Conservation (phyloP, 2,329 filamentous ascomycete species). For the Amphichorda felina region DNA sequence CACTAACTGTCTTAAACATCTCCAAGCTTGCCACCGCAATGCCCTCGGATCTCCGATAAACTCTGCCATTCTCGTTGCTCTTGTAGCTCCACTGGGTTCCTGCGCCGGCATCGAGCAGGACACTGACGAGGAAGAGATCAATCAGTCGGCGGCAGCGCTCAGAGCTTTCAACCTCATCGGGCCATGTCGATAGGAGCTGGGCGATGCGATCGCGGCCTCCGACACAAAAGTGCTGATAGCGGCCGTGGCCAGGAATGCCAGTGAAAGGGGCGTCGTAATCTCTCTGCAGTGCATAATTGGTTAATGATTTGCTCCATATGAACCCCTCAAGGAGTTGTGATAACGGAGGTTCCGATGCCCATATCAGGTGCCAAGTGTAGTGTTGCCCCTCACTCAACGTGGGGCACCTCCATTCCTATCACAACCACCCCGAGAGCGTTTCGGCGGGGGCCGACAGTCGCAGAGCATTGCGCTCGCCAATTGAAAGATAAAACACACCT, state of each 20-base stretch:
- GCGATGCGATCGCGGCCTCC: conserved; percentile 64
- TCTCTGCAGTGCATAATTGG: conserved; percentile 22
- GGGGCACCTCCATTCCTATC: neutral
- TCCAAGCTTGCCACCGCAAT: conserved; percentile 67
- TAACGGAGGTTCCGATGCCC: too few species aligned
- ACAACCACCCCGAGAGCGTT: too few species aligned
- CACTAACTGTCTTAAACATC: conserved; percentile 72
- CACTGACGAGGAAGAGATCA: conserved; percentile 69
- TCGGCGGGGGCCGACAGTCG: too few species aligned
- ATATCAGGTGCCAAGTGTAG: too few species aligned
- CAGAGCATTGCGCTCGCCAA: neutral
- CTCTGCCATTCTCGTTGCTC: conserved; percentile 73
- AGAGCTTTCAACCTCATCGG: conserved; percentile 53
- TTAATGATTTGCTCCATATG: neutral
- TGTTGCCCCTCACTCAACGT: neutral
- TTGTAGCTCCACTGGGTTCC: conserved; percentile 88
- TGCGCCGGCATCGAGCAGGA: conserved; percentile 77
- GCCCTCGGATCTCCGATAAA: conserved; percentile 79
- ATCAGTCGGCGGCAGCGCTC: conserved; percentile 66
- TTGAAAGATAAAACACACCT: conserved; percentile 43
- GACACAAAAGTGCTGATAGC: conserved; percentile 78
- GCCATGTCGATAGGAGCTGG: conserved; percentile 59
- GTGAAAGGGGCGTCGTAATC: conserved; percentile 44
- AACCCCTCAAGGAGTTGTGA: too few species aligned
- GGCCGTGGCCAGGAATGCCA: conserved; percentile 72